These are phyloP conservation scores for Claviceps africana DNA, from an alignment of 2,329 filamentous ascomycete species.

Conservation along the genomic window DNA sequence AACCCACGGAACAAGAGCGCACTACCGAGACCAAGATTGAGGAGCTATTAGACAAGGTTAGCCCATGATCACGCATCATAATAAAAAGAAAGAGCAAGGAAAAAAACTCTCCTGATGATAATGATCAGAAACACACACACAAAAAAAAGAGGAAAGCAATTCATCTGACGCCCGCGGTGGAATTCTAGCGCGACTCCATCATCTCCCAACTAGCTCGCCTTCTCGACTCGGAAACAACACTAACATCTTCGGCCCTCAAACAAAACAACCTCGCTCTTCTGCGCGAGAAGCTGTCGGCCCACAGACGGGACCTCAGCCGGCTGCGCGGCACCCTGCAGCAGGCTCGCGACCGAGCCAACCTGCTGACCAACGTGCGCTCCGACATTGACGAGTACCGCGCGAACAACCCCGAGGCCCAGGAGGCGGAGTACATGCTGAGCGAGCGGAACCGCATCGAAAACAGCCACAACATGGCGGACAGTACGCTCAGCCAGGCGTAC, in stretches of 20 bases:
- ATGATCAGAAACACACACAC: background rate
- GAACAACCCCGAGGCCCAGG: slow-evolving; percentile 65
- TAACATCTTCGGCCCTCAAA: slow-evolving; percentile 86
- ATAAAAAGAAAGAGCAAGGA: too few species aligned
- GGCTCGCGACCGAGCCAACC: slow-evolving; percentile 74
- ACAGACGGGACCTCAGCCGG: slow-evolving; percentile 67
- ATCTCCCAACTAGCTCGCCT: slow-evolving; percentile 74
- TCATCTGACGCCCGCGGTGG: background rate
- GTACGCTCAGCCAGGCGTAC: slow-evolving; percentile 87
- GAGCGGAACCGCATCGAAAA: slow-evolving; percentile 78
- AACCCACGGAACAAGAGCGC: slow-evolving; percentile 73
- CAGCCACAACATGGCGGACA: slow-evolving; percentile 79
- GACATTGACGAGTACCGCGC: slow-evolving; percentile 85
- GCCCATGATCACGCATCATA: background rate
- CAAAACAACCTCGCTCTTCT: slow-evolving; percentile 90
- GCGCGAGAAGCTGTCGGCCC: slow-evolving; percentile 76
- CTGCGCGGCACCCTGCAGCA: slow-evolving; percentile 61
- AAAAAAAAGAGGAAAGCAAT: background rate
- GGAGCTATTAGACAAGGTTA: slow-evolving; percentile 67
- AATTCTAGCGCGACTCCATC: slow-evolving; percentile 57
- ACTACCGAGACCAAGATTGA: slow-evolving; percentile 68
- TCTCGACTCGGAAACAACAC: slow-evolving; percentile 78
- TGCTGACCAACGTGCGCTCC: slow-evolving; percentile 77
- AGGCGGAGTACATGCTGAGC: slow-evolving; percentile 94
- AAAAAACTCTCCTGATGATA: background rate